Percentiles rank a stretch among this genome's conserved stretches.
Evolutionary conservation across 371 early-diverging fungal species (phyloP).

Genomic region (Nematocida minor): DNA sequence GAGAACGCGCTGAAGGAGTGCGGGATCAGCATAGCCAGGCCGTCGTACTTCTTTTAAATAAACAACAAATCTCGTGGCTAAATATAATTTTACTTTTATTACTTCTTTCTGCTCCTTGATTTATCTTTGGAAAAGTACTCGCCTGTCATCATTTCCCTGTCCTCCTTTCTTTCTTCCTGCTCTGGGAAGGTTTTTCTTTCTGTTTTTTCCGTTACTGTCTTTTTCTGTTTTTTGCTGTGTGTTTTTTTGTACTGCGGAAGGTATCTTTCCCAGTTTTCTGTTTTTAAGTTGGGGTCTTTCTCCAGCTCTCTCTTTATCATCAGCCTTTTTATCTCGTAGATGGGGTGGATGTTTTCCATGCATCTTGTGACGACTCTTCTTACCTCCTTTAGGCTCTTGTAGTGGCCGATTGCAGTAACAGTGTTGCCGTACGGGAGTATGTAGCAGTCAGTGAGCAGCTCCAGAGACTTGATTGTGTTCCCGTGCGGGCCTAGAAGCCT

Average conservation of each 20-base stretch:
- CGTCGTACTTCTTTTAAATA: slow-evolving; percentile 62
- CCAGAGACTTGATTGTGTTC: slow-evolving; percentile 87
- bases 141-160: slow-evolving; percentile 53
- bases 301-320: slow-evolving; percentile 95
- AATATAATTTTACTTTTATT: neutral
- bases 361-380: slow-evolving; percentile 84
- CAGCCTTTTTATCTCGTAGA: slow-evolving; percentile 92
- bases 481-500: slow-evolving; percentile 91
- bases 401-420: slow-evolving; percentile 82
- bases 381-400: slow-evolving; percentile 74
- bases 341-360: slow-evolving; percentile 97
- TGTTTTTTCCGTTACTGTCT: neutral
- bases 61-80: neutral
- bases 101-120: neutral
- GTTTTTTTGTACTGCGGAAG: slow-evolving; percentile 90
- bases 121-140: slow-evolving; percentile 43
- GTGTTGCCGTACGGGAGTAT: slow-evolving; percentile 94
- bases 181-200: slow-evolving; percentile 18
- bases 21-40: slow-evolving; percentile 63
- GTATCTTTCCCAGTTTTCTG: slow-evolving; percentile 94
- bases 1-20: slow-evolving; percentile 65
- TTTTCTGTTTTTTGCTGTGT: slow-evolving; percentile 70
- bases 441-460: slow-evolving; percentile 86
- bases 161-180: slow-evolving; percentile 44
- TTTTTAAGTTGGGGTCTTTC: slow-evolving; percentile 82